These are phyloP conservation scores for Lineolata rhizophorae DNA, from an alignment of 495 filamentous ascomycete genomes.

Conservation along the genomic window DNA sequence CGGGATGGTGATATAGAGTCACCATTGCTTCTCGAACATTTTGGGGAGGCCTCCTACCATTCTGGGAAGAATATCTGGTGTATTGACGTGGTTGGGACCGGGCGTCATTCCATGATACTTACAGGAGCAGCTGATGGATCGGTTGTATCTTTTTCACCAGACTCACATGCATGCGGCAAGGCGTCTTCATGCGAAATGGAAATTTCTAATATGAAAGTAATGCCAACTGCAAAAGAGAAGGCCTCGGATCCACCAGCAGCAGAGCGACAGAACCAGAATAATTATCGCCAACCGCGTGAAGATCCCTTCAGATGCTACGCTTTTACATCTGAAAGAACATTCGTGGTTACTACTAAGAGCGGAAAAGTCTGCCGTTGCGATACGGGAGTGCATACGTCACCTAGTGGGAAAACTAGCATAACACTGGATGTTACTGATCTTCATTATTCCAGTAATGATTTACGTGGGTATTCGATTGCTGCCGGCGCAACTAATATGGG, in stretches of 20 bases:
- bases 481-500: neutral
- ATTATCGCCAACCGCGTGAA: too few relatives aligned
- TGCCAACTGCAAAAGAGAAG: too few relatives aligned
- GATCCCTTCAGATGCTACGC: conserved; percentile 11
- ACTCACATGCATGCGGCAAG: too few relatives aligned
- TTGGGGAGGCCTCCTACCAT: too few relatives aligned
- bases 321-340: conserved; percentile 6
- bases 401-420: neutral
- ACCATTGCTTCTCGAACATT: too few relatives aligned
- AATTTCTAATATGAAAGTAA: too few relatives aligned
- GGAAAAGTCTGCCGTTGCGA: conserved; percentile 6
- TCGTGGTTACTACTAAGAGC: conserved; percentile 9
- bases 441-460: conserved; percentile 2
- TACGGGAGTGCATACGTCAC: too few relatives aligned
- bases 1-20: neutral
- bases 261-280: too few relatives aligned
- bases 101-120: neutral
- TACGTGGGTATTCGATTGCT: conserved; percentile 8
- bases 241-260: too few relatives aligned
- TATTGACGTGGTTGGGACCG: neutral
- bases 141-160: too few relatives aligned
- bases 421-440: conserved; percentile 1
- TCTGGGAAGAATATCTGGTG: conserved; percentile 1
- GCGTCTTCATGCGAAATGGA: too few relatives aligned
- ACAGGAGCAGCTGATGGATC: neutral